phyloP scores from a whole-genome alignment of 306 rosid species.

The Sesbania bispinosa region DNA sequence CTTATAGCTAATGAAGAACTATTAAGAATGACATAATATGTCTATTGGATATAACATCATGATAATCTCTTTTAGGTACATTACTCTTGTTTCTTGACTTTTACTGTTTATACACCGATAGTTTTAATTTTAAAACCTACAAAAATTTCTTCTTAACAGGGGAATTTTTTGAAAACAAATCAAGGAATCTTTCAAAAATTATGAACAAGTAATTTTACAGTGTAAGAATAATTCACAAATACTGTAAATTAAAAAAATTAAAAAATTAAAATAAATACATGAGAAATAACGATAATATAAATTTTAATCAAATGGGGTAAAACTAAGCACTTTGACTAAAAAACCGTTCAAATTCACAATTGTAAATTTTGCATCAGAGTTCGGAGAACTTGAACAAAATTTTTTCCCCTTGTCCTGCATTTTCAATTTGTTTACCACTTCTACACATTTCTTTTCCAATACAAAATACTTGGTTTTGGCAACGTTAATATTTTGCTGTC shows the following conservation, averaged over 20 bases:
- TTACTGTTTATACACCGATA: no score
- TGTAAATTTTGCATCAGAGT: neutral
- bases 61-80: no score
- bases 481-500: neutral
- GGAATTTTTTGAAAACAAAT: neutral
- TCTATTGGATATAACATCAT: no score
- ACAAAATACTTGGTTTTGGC: neutral
- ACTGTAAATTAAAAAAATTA: neutral
- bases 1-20: no score
- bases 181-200: neutral
- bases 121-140: neutral
- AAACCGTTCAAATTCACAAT: slow-evolving; percentile 18
- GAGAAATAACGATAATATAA: neutral
- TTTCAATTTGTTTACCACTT: slow-evolving; percentile 7
- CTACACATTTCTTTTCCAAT: neutral
- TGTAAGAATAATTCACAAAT: neutral
- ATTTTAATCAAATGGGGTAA: neutral
- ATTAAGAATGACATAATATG: no score
- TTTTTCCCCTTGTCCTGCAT: neutral
- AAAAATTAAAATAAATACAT: neutral
- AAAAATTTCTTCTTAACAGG: neutral
- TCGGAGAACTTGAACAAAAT: neutral
- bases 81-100: no score
- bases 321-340: neutral
- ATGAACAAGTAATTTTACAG: slow-evolving; percentile 8